Evolutionary conservation across 1,139 yeast genomes (phyloP).

Genomic region (Yamadazyma triangularis): DNA sequence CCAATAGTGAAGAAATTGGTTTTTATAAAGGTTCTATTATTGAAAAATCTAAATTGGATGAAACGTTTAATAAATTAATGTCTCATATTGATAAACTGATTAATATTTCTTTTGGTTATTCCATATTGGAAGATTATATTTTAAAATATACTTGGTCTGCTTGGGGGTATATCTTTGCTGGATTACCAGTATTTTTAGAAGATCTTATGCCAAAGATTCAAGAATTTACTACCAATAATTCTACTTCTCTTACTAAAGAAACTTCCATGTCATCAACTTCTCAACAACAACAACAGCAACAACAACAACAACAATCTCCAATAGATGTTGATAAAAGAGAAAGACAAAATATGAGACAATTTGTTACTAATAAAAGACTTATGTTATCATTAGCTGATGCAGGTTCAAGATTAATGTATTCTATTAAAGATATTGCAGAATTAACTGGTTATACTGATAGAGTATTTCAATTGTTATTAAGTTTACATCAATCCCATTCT

Average conservation of each 20-base stretch:
- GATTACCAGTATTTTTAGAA: constrained; percentile 69
- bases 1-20: constrained; percentile 90
- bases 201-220: constrained; percentile 31
- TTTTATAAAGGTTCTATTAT: constrained; percentile 88
- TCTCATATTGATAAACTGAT: constrained; percentile 45
- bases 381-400: constrained; percentile 94
- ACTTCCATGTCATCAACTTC: background rate
- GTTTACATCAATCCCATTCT: constrained; percentile 80
- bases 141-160: constrained; percentile 95
- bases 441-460: constrained; percentile 89
- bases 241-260: constrained; percentile 1
- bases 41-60: constrained; percentile 64
- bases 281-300: too few species aligned
- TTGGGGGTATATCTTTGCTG: constrained; percentile 84
- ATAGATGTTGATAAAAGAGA: constrained; percentile 16
- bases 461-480: constrained; percentile 69
- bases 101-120: constrained; percentile 52
- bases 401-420: constrained; percentile 93
- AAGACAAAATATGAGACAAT: constrained; percentile 73
- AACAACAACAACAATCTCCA: too few species aligned
- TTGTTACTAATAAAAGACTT: constrained; percentile 83
- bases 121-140: constrained; percentile 78
- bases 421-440: constrained; percentile 88
- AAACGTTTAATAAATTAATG: constrained; percentile 54
- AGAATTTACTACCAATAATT: constrained; percentile 6